Evolutionary conservation across 306 rosid species (phyloP).

Genomic region (Spatholobus suberectus): DNA sequence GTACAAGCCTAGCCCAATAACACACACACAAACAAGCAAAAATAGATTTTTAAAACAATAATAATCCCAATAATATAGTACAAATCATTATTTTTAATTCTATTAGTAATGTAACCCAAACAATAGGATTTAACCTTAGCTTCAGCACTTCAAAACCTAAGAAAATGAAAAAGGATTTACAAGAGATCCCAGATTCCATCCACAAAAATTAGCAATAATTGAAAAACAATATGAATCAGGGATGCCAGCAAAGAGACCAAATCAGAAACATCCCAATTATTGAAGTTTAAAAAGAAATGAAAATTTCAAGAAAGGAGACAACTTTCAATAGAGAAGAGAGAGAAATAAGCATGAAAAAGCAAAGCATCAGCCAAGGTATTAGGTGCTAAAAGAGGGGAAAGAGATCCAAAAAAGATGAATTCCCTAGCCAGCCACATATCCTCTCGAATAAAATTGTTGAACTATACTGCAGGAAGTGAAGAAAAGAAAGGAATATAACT

Average conservation of each 20-base stretch:
- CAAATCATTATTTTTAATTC: not conserved
- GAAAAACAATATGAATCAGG: not conserved
- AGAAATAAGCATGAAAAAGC: no score
- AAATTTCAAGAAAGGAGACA: no score
- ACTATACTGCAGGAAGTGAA: no score
- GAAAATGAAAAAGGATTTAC: not conserved
- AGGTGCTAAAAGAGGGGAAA: no score
- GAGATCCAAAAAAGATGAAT: no score
- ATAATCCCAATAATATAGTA: not conserved
- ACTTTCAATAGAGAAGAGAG: no score
- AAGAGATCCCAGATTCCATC: not conserved
- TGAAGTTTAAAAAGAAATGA: no score
- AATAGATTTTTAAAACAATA: not conserved
- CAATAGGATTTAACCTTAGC: slow-evolving; percentile 2
- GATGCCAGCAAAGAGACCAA: not conserved
- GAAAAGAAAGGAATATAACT: no score
- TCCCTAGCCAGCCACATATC: no score
- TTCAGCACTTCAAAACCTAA: not conserved
- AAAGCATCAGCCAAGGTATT: no score
- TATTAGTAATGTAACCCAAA: not conserved
- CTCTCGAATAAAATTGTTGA: no score
- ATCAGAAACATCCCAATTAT: not conserved
- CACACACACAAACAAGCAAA: not conserved
- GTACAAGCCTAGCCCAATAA: not conserved
- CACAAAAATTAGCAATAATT: not conserved